Conservation (phyloP, 768 basidiomycete genomes). For the Mycena sanguinolenta region DNA sequence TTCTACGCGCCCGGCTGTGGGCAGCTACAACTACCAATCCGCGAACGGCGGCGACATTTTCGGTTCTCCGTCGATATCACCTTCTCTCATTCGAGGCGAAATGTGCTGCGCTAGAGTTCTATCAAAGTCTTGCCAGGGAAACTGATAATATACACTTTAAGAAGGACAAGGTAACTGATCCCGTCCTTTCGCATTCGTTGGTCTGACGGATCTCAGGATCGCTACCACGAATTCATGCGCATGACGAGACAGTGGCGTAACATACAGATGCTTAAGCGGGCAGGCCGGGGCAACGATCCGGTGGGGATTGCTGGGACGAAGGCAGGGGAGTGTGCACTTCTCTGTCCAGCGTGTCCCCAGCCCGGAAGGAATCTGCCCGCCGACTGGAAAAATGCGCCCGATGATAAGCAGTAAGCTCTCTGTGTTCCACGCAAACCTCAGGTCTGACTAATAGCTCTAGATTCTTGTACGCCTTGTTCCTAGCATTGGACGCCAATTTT, state of each 20-base stretch:
- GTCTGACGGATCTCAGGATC: neutral
- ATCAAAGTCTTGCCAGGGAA: neutral
- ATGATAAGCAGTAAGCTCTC: neutral
- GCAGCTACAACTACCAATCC: neutral
- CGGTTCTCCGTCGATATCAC: neutral
- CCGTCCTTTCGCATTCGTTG: too few relatives aligned
- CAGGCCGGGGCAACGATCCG: too few relatives aligned
- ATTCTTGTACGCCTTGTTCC: neutral
- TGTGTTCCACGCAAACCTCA: neutral
- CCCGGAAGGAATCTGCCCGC: neutral
- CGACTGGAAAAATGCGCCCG: neutral
- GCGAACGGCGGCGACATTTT: neutral
- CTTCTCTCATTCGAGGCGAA: neutral
- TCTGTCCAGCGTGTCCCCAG: neutral
- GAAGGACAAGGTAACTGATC: neutral
- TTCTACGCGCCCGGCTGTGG: neutral
- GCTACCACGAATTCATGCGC: neutral
- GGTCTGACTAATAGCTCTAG: neutral
- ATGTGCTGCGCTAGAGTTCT: neutral
- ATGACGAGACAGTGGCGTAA: constrained; percentile 5
- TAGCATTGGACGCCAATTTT: too few relatives aligned
- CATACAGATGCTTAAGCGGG: neutral
- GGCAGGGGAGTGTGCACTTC: neutral
- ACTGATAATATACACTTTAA: neutral
- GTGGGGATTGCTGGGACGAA: neutral